Percentiles rank a stretch among this genome's conserved stretches.
Conservation (phyloP, 495 filamentous ascomycete species). For the Neurospora sp. region DNA sequence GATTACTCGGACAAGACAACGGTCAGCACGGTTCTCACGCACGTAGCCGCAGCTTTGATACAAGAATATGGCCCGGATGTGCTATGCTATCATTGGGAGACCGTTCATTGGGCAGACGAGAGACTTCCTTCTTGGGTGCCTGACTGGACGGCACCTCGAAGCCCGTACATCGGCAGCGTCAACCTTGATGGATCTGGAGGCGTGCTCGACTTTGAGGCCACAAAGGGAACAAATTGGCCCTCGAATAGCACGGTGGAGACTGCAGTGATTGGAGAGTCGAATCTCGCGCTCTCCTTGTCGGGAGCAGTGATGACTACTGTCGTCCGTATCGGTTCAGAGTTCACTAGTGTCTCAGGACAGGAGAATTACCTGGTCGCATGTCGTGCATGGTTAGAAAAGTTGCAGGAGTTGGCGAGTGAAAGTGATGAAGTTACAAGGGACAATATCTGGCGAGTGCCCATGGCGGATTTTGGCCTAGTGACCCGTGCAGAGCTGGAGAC, state of each 20-base stretch:
- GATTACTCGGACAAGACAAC: conserved; percentile 8
- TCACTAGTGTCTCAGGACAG: not conserved
- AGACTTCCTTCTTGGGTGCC: conserved; percentile 7
- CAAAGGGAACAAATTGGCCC: not conserved
- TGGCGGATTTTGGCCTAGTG: not conserved
- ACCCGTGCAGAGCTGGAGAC: not conserved
- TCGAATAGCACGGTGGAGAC: not conserved
- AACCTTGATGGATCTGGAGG: not conserved
- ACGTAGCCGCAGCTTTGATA: conserved; percentile 39
- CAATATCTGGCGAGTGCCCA: not conserved
- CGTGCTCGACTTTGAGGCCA: not conserved
- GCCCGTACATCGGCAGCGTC: not conserved
- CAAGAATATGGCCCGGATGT: conserved; percentile 3
- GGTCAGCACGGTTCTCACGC: conserved; percentile 45
- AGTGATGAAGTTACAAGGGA: not conserved
- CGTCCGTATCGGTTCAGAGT: not conserved
- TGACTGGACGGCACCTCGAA: not conserved
- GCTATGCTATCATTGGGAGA: not conserved
- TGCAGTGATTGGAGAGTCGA: not conserved
- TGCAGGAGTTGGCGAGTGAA: not conserved
- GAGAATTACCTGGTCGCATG: not conserved
- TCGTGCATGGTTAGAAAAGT: not conserved
- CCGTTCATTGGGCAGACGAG: not conserved
- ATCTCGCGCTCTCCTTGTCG: not conserved
- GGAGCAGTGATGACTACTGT: not conserved